phyloP scores from a whole-genome alignment of 148 eudicot species.

The Agrostemma githago region DNA sequence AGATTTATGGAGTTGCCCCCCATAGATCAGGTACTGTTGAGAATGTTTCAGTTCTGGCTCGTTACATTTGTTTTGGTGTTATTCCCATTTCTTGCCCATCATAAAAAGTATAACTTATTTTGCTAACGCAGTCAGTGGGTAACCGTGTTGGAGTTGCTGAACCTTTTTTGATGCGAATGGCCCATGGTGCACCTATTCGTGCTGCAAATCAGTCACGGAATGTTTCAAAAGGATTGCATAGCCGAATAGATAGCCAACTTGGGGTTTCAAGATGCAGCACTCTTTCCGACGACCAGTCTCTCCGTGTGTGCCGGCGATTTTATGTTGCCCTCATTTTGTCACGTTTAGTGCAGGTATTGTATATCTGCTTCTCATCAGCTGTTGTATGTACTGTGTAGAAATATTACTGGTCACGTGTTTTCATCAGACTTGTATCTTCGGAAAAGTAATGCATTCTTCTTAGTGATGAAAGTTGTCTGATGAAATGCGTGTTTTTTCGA shows the following conservation, averaged over 20 bases:
- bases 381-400: background rate
- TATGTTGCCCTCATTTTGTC: conserved; percentile 96
- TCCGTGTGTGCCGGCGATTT: conserved; percentile 83
- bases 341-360: conserved; percentile 80
- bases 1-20: conserved; percentile 82
- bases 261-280: conserved; percentile 38
- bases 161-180: conserved; percentile 97
- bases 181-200: conserved; percentile 81
- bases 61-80: background rate
- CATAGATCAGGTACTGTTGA: conserved; percentile 75
- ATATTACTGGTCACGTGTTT: background rate
- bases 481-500: conserved; percentile 5
- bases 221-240: conserved; percentile 42
- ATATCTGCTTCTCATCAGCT: background rate
- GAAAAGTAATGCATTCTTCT: background rate
- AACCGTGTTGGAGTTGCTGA: conserved; percentile 94
- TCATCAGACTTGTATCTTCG: background rate
- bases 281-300: conserved; percentile 76
- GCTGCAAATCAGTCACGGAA: conserved; percentile 46
- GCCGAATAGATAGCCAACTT: conserved; percentile 39
- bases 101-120: conserved; percentile 1
- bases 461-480: conserved; percentile 2
- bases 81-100: background rate
- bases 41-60: background rate
- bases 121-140: conserved; percentile 74